Percentiles rank a stretch among this genome's conserved stretches.
These are phyloP conservation scores for Pholiota microspora DNA, from an alignment of 768 basidiomycete genomes.

Conservation along the genomic window DNA sequence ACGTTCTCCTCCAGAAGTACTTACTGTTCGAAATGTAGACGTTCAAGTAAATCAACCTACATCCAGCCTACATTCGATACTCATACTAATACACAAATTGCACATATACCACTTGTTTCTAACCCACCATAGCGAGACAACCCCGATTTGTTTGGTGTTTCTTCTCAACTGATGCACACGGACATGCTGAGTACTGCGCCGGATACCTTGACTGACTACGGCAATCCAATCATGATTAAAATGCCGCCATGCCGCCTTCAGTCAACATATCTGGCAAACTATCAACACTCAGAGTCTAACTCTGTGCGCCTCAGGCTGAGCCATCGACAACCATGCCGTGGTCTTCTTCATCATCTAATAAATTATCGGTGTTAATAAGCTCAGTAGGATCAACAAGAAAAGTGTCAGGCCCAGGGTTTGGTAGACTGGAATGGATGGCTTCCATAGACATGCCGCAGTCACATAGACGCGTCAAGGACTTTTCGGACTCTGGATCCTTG, in stretches of 20 bases:
- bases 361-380: background rate
- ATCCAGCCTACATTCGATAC: too few species aligned
- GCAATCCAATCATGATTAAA: constrained; percentile 22
- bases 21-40: too few species aligned
- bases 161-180: background rate
- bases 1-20: too few species aligned
- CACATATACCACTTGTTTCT: too few species aligned
- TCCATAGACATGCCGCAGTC: constrained; percentile 26
- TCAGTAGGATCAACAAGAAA: background rate
- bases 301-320: background rate
- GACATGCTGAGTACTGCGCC: constrained; percentile 2
- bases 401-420: background rate
- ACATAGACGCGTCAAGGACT: constrained; percentile 40
- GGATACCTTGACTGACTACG: constrained; percentile 24
- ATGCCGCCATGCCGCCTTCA: constrained; percentile 19
- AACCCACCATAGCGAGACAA: too few species aligned
- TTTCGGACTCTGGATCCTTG: constrained; percentile 42
- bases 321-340: constrained; percentile 1
- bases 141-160: too few species aligned
- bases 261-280: constrained; percentile 23
- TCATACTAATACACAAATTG: too few species aligned
- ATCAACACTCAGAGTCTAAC: background rate
- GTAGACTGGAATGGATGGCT: background rate
- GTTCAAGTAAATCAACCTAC: too few species aligned
- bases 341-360: constrained; percentile 12